phyloP scores from a whole-genome alignment of 2,329 filamentous ascomycete genomes.

The Neonectria ditissima region DNA sequence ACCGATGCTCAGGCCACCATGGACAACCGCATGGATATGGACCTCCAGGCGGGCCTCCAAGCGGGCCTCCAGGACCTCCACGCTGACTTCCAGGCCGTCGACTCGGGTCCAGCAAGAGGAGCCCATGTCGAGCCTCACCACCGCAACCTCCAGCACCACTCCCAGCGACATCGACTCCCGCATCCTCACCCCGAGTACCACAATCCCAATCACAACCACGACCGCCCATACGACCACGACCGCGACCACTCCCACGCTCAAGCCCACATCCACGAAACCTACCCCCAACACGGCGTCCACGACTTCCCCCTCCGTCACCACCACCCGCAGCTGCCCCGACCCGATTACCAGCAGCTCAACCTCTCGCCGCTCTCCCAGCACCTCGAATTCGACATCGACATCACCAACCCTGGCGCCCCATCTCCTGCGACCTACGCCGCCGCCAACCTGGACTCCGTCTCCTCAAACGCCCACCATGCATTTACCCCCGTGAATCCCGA shows the following conservation, averaged over 20 bases:
- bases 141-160: constrained; percentile 39
- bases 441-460: constrained; percentile 37
- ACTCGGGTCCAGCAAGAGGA: constrained; percentile 34
- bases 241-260: constrained; percentile 41
- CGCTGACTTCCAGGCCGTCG: constrained; percentile 40
- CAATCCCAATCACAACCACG: constrained; percentile 44
- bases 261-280: constrained; percentile 34
- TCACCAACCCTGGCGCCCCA: constrained; percentile 34
- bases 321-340: constrained; percentile 16
- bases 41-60: constrained; percentile 47
- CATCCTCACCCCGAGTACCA: constrained; percentile 45
- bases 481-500: constrained; percentile 62
- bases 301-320: constrained; percentile 26
- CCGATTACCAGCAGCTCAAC: constrained; percentile 34
- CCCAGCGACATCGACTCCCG: constrained; percentile 47
- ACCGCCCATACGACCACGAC: constrained; percentile 37
- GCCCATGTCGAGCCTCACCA: constrained; percentile 43
- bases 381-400: constrained; percentile 15
- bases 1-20: constrained; percentile 62
- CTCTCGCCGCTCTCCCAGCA: constrained; percentile 37
- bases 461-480: constrained; percentile 50
- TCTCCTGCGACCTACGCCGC: constrained; percentile 42
- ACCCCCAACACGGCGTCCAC: constrained; percentile 33
- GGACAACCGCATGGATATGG: constrained; percentile 55
- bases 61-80: constrained; percentile 27